A percentile compares a stretch with the other conserved stretches of the same genome.
phyloP scores from a whole-genome alignment of 2,329 filamentous ascomycete genomes.

The Harringtonia aguacate region DNA sequence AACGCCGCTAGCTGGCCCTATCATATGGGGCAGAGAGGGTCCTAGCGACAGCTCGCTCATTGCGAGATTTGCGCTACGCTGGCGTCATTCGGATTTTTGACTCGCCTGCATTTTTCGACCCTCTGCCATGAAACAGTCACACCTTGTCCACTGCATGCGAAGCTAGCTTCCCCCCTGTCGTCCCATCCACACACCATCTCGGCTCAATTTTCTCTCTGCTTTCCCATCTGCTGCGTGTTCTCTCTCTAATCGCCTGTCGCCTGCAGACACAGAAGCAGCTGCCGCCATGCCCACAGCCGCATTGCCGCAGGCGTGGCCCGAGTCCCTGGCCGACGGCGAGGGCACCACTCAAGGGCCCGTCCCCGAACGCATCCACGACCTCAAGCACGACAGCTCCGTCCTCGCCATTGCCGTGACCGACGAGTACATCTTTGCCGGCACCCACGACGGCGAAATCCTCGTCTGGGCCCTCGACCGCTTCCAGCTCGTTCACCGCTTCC shows the following conservation, averaged over 20 bases:
- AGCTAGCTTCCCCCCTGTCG: no score
- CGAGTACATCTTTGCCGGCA: constrained; percentile 78
- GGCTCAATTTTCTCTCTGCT: not conserved
- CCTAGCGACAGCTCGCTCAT: no score
- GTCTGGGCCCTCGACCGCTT: constrained; percentile 87
- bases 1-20: no score
- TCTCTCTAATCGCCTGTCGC: not conserved
- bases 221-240: not conserved
- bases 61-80: no score
- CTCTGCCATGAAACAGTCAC: no score
- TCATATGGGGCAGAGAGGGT: no score
- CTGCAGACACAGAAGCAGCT: not conserved
- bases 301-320: constrained; percentile 13
- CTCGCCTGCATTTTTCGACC: no score
- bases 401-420: constrained; percentile 74
- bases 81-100: no score
- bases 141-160: no score
- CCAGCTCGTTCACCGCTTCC: constrained; percentile 65
- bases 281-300: constrained; percentile 9
- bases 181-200: no score
- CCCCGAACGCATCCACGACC: constrained; percentile 62
- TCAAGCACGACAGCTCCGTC: constrained; percentile 68
- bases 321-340: constrained; percentile 8
- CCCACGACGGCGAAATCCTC: constrained; percentile 86
- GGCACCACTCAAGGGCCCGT: constrained; percentile 11